Evolutionary conservation across 1,284 basidiomycete species (phyloP), one percentile per base, ranked within the genome.

Genomic region (Papiliotrema nemorosa): DNA sequence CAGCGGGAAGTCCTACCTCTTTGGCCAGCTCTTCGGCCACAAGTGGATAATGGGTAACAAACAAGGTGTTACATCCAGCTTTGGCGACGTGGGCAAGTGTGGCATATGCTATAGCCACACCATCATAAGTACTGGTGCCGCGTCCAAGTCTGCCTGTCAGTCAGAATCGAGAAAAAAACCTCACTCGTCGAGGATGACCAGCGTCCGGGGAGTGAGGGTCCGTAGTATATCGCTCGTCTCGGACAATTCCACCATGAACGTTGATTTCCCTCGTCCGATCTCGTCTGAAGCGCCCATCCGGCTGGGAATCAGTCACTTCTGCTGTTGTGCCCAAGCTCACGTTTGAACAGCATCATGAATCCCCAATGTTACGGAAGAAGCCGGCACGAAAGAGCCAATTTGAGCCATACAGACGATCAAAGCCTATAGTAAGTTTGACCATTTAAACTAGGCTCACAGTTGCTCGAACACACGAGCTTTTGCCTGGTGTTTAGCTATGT

Each of bases 211-310:
- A 0, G 88, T 87, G 0, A 87, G 85, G 14, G 82, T 78, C 35
- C 82, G 80, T 16, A 97, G 74, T 50, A 97, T 93, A 58, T 96
- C 89, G 61, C 86, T 87, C 0, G 93, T 97, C 71, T 97, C 93
- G 7, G 85, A 80, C 77, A 97, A 86, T 74, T 98, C 94, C 1
- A 96, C 88, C 90, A 96, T 92, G 66, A 93, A 94, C 0, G 92
- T 97, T 1, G 88, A 90, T 21, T 89, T 83, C 0, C 90, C 90
- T 31, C 85, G 79, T 2, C 84, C 81, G 29, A 97, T 74, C 57
- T 93, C 88, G 66, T 97, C 93, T 5, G 84, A 86, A 0, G 92
- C 92, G 25, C 67, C 69, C 71, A 72, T 70, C 5, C 71, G 64
- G 22, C 62, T 69, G 41, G 21, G 27, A 37, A 39, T 43, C 18